Percentiles rank a stretch among this genome's conserved stretches.
Conservation (phyloP, 306 rosid genomes). For the Lablab purpureus region DNA sequence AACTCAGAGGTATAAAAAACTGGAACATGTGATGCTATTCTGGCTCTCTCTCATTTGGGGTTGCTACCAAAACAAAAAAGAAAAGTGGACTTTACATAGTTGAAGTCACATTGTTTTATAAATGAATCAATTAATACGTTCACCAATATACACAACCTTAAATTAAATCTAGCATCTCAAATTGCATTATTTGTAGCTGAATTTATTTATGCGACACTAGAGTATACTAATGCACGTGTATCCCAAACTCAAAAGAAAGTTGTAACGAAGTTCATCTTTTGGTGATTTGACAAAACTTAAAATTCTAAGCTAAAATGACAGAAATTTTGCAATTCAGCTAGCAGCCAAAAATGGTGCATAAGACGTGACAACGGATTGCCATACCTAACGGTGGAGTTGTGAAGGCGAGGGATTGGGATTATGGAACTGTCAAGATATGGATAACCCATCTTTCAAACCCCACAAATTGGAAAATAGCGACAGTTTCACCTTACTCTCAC, state of each 20-base stretch:
- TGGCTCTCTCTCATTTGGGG: not conserved
- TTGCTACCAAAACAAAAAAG: slow-evolving; percentile 13
- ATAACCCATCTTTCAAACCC: slow-evolving; percentile 61
- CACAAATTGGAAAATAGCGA: slow-evolving; percentile 38
- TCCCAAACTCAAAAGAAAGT: not conserved
- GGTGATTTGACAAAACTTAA: slow-evolving; percentile 56
- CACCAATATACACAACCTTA: not conserved
- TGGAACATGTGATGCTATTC: slow-evolving; percentile 48
- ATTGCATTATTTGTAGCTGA: not conserved
- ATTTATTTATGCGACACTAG: slow-evolving; percentile 17
- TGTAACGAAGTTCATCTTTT: not conserved
- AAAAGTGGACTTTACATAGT: slow-evolving; percentile 12
- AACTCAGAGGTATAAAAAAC: slow-evolving; percentile 33
- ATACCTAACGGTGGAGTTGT: slow-evolving; percentile 43
- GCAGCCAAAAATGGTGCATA: slow-evolving; percentile 35
- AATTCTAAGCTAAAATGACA: slow-evolving; percentile 57
- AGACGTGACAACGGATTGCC: slow-evolving; percentile 34
- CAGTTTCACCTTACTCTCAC: slow-evolving; percentile 34
- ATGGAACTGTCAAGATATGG: slow-evolving; percentile 57
- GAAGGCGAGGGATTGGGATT: slow-evolving; percentile 54
- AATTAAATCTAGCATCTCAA: not conserved
- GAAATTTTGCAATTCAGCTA: slow-evolving; percentile 33
- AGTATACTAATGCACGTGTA: not conserved
- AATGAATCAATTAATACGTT: slow-evolving; percentile 26
- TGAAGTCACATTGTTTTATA: slow-evolving; percentile 21